Conservation (phyloP, 305 asterid genomes). For the Stenogyne calaminthoides region DNA sequence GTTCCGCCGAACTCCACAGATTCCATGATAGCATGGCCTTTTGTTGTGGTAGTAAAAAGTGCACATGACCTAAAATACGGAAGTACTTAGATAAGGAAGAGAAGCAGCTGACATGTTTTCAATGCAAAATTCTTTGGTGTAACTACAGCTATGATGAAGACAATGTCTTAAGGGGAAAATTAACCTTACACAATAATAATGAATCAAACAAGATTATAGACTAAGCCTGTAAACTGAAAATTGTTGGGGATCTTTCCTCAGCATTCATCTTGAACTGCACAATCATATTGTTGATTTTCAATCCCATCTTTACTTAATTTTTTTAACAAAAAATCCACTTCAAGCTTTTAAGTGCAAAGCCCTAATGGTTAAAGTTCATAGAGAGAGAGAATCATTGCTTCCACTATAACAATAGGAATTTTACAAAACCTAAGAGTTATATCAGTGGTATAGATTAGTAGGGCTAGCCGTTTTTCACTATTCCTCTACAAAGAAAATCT, state of each 20-base stretch:
- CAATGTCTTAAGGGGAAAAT: background rate
- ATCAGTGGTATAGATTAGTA: no score
- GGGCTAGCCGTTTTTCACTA: background rate
- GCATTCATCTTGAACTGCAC: background rate
- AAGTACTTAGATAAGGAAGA: background rate
- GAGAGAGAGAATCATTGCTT: no score
- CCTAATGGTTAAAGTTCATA: no score
- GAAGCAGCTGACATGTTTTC: constrained; percentile 5
- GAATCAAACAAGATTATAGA: background rate
- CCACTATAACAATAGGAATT: no score
- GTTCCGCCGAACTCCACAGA: constrained; percentile 49
- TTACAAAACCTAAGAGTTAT: no score
- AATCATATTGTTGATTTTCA: background rate
- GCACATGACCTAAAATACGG: constrained; percentile 57
- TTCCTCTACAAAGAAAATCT: background rate
- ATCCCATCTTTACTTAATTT: background rate
- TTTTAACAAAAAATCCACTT: background rate
- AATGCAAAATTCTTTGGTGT: background rate
- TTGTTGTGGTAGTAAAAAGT: constrained; percentile 67
- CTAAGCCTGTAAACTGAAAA: background rate
- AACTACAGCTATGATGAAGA: background rate
- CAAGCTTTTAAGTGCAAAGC: no score
- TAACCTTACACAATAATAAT: background rate
- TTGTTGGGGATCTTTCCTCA: background rate
- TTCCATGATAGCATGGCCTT: constrained; percentile 60